Conservation (phyloP, 2,329 filamentous ascomycete genomes). For the Zarea fungicola region DNA sequence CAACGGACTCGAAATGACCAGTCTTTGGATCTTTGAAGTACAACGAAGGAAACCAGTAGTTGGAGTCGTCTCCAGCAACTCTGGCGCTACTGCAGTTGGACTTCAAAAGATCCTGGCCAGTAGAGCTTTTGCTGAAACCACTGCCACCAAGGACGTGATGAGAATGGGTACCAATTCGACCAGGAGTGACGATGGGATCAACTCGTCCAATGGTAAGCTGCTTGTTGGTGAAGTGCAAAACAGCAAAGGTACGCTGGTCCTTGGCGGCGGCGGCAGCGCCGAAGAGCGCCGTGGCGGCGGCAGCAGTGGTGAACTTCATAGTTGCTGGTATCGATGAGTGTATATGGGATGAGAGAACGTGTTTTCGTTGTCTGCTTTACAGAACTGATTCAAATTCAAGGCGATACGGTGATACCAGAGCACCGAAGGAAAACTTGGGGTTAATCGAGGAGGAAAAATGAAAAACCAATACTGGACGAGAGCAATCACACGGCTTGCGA, state of each 20-base stretch:
- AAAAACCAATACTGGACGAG: slow-evolving; percentile 7
- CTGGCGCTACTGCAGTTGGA: slow-evolving; percentile 68
- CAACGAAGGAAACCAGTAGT: slow-evolving; percentile 72
- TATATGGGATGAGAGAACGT: not conserved
- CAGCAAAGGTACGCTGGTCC: slow-evolving; percentile 54
- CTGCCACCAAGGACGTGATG: slow-evolving; percentile 69
- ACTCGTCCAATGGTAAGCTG: slow-evolving; percentile 56
- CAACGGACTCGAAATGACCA: slow-evolving; percentile 59
- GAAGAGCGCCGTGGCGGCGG: slow-evolving; percentile 33
- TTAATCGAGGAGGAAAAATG: not conserved
- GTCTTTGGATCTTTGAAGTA: slow-evolving; percentile 62
- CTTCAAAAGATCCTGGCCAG: slow-evolving; percentile 51
- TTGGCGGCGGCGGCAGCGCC: slow-evolving; percentile 36
- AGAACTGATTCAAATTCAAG: not conserved
- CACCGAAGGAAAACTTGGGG: slow-evolving; percentile 1
- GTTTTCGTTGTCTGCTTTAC: not conserved
- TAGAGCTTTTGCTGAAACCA: slow-evolving; percentile 58
- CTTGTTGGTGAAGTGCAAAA: slow-evolving; percentile 65
- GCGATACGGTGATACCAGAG: slow-evolving; percentile 10
- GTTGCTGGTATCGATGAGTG: slow-evolving; percentile 5
- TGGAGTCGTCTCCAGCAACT: slow-evolving; percentile 62
- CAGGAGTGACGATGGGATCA: slow-evolving; percentile 66
- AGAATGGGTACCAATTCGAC: slow-evolving; percentile 53
- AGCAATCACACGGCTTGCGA: slow-evolving; percentile 13
- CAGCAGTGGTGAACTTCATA: slow-evolving; percentile 32